Percentiles rank a stretch among this genome's conserved stretches.
Conservation (phyloP, 225 moss, liverwort and hornwort species). For the Anthoceros angustus region DNA sequence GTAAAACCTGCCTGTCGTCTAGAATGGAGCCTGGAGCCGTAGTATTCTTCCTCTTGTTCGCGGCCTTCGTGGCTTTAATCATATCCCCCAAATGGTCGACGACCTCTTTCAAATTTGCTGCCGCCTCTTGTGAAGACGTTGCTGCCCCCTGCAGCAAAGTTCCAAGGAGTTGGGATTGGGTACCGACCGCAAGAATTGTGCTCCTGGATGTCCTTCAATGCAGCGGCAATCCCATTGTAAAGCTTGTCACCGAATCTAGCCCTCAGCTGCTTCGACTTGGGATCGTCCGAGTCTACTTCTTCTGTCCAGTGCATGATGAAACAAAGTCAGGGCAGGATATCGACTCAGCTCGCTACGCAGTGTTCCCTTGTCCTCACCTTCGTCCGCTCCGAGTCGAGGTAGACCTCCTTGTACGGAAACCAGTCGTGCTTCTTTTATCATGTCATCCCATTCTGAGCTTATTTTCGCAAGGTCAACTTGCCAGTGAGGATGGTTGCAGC, state of each 20-base stretch:
- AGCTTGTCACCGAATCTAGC: conserved; percentile 18
- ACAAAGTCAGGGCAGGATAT: conserved; percentile 4
- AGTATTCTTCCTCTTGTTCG: too few relatives aligned
- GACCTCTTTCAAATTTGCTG: too few relatives aligned
- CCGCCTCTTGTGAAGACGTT: too few relatives aligned
- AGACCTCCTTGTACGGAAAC: conserved; percentile 15
- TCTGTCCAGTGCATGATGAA: conserved; percentile 13
- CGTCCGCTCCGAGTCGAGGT: conserved; percentile 8
- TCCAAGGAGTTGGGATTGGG: conserved; percentile 22
- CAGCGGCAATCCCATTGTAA: conserved; percentile 20
- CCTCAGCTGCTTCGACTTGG: conserved; percentile 16
- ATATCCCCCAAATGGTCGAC: too few relatives aligned
- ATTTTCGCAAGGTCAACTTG: conserved; percentile 7
- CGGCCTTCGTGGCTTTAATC: too few relatives aligned
- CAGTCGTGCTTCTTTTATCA: conserved; percentile 18
- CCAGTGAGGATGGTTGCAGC: not conserved
- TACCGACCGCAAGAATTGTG: conserved; percentile 38
- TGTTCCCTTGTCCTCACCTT: conserved; percentile 16
- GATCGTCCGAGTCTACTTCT: conserved; percentile 14
- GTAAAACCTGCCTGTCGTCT: too few relatives aligned
- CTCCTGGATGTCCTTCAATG: conserved; percentile 21
- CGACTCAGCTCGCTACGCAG: not conserved
- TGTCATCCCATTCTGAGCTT: conserved; percentile 5
- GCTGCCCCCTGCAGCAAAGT: conserved; percentile 12
- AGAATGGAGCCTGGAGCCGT: too few relatives aligned